phyloP scores from a whole-genome alignment of 2,329 filamentous ascomycete genomes.

The Aureobasidium sp. region DNA sequence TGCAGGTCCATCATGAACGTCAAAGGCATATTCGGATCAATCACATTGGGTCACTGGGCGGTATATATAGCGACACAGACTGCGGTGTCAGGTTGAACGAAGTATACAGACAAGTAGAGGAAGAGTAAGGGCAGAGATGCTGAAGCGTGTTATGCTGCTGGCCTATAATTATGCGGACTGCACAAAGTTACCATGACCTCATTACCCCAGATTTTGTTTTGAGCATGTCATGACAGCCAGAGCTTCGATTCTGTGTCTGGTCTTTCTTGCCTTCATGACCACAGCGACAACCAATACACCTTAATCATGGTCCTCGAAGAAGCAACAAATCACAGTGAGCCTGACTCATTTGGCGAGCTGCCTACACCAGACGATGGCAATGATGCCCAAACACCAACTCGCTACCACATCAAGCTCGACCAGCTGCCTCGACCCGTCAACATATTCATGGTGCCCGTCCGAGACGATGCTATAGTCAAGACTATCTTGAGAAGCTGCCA shows the following conservation, averaged over 20 bases:
- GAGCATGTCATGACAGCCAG: not conserved
- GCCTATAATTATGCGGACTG: not conserved
- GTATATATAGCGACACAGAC: not conserved
- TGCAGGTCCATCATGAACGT: not conserved
- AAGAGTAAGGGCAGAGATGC: not conserved
- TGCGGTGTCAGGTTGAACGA: not conserved
- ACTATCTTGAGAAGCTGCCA: slow-evolving; percentile 27
- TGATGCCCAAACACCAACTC: not conserved
- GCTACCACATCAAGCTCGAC: slow-evolving; percentile 31
- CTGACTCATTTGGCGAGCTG: not conserved
- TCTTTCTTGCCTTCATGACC: not conserved
- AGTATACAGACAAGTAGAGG: not conserved
- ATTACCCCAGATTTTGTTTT: not conserved
- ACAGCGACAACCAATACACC: not conserved
- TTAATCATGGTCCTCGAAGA: not conserved
- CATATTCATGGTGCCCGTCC: slow-evolving; percentile 28
- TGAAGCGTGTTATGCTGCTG: not conserved
- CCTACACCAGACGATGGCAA: not conserved
- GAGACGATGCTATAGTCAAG: slow-evolving; percentile 24
- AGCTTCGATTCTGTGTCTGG: not conserved
- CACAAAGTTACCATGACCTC: not conserved
- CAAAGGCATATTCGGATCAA: not conserved
- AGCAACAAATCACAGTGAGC: not conserved
- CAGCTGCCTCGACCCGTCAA: slow-evolving; percentile 32
- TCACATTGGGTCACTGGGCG: not conserved